phyloP scores from a whole-genome alignment of 352 stramenopile species.

The Aphanomyces euteiches region DNA sequence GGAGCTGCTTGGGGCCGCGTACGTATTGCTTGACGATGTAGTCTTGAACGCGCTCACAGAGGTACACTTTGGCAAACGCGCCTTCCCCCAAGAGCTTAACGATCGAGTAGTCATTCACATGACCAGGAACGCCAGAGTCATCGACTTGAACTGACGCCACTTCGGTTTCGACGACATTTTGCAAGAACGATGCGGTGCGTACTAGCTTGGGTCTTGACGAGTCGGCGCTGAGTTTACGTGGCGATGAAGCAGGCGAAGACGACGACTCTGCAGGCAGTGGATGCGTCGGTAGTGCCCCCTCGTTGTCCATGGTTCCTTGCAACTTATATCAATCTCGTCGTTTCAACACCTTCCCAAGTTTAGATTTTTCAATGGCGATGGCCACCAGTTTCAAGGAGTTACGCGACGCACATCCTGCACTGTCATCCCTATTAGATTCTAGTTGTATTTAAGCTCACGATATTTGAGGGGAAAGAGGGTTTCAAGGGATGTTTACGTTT shows the following conservation, averaged over 20 bases:
- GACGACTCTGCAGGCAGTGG: not conserved
- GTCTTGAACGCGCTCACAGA: conserved; percentile 46
- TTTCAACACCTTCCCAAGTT: too few species aligned
- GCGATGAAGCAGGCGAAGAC: not conserved
- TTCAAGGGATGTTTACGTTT: too few species aligned
- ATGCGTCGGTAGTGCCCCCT: not conserved
- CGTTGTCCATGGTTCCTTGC: too few species aligned
- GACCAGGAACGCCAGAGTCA: conserved; percentile 51
- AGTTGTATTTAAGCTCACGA: too few species aligned
- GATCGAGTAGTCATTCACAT: conserved; percentile 71
- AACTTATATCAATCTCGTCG: too few species aligned
- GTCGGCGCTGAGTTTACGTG: conserved; percentile 4
- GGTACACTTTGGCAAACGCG: conserved; percentile 74
- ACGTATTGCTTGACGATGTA: conserved; percentile 44
- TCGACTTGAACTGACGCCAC: conserved; percentile 54
- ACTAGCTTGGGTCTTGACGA: not conserved
- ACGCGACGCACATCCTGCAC: too few species aligned
- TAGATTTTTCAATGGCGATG: too few species aligned
- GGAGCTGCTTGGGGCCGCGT: conserved; percentile 29
- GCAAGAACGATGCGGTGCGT: not conserved
- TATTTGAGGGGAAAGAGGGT: too few species aligned
- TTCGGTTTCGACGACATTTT: conserved; percentile 63
- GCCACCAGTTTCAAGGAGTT: too few species aligned
- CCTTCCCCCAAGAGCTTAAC: conserved; percentile 57
- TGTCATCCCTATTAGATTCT: too few species aligned